Evolutionary conservation across 805 yeast genomes (phyloP), one percentile per base, ranked within the genome.

Genomic region (Vanderwaltozyma tropicalis): DNA sequence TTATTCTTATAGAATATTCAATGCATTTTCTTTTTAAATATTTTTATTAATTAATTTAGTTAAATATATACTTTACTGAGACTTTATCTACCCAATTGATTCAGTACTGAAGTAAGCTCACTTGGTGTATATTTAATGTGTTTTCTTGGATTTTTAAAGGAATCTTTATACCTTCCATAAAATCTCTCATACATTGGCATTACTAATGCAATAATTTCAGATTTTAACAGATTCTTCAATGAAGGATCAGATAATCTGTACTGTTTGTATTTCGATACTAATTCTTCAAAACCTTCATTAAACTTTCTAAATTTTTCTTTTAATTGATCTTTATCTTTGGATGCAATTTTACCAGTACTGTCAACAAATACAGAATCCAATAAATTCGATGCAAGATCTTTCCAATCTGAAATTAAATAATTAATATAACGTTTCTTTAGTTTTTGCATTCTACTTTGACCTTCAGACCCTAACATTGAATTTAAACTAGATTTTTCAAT

Each of bases 251-350:
- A 72, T 32, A 86, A 69, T 40, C 72, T 73, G 55, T 76, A 80
- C 34, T 69, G 68, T 49, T 76, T 78, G 53, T 82, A 83, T 40
- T 71, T 76, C 22, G 69, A 69, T 18, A 80, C 71, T 25, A 88
- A 73, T 25, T 75, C 83, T 38, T 92, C 97, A 54, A 92, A 83
- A 31, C 79, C 80, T 21, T 74, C 74, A 55, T 88, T 89, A 63
- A 89, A 92, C 41, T 72, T 78, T 45, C 73, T 74, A 62, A 85
- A 86, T 52, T 84, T 76, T 43, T 92, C 96, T 52, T 89, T 92
- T 39, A 86, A 74, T 35, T 68, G 74, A 38, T 86, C 95, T 44
- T 76, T 74, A 46, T 86, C 95, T 47, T 83, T 81, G n/a, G 76
- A 75, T 5, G 35, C 19, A 16, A 38, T 28, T 45, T 64, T 71